phyloP scores from a whole-genome alignment of 1,284 basidiomycete genomes.

The Leccinum angustisporum region DNA sequence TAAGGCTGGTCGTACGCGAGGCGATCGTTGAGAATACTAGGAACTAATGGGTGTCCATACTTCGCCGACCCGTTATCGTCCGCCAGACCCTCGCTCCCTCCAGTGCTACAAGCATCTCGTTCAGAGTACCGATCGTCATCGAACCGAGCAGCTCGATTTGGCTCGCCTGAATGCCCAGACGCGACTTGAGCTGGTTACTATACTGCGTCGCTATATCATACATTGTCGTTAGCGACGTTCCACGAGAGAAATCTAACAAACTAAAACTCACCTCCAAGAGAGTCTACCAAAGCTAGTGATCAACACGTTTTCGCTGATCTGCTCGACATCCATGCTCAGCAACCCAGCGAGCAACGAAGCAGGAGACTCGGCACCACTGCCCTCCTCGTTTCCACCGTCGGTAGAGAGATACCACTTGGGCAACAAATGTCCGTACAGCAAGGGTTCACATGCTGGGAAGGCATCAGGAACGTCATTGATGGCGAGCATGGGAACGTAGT shows the following conservation, averaged over 20 bases:
- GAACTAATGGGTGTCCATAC: slow-evolving; percentile 31
- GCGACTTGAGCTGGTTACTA: slow-evolving; percentile 29
- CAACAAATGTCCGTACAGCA: slow-evolving; percentile 27
- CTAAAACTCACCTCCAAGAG: slow-evolving; percentile 27
- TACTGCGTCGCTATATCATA: slow-evolving; percentile 21
- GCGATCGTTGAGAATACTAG: slow-evolving; percentile 27
- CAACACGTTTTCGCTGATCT: slow-evolving; percentile 29
- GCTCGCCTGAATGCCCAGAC: slow-evolving; percentile 30
- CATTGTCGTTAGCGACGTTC: not conserved
- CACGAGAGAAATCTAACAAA: not conserved
- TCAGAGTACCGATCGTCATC: slow-evolving; percentile 27
- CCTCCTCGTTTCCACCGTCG: slow-evolving; percentile 12
- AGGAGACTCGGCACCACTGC: slow-evolving; percentile 20
- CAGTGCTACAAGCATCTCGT: slow-evolving; percentile 23
- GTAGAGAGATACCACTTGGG: slow-evolving; percentile 24
- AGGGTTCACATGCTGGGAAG: slow-evolving; percentile 27
- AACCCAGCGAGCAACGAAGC: slow-evolving; percentile 26
- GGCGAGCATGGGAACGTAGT: slow-evolving; percentile 33
- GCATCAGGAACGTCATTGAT: slow-evolving; percentile 25
- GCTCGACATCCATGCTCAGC: slow-evolving; percentile 26
- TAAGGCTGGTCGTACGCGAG: slow-evolving; percentile 34
- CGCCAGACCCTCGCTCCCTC: slow-evolving; percentile 2
- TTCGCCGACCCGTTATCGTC: slow-evolving; percentile 27
- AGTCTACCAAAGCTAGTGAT: slow-evolving; percentile 34
- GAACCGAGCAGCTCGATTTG: slow-evolving; percentile 34